Base-by-base conservation (phyloP, 1,139 yeast genomes). In the Pichia sp. region DNA sequence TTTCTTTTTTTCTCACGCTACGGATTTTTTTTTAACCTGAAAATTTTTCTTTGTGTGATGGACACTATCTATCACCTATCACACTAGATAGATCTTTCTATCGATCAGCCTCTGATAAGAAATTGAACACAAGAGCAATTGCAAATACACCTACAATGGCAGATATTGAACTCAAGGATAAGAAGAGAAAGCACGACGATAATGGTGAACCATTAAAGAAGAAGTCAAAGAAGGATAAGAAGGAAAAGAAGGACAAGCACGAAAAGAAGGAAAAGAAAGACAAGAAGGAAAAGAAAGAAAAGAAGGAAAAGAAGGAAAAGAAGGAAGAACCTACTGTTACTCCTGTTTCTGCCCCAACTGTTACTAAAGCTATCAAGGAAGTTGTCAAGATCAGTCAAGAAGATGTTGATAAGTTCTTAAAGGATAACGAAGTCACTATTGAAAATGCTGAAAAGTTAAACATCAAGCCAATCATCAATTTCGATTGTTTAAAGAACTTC, bases 341-440 rank as follows among this genome's bases (percentile, higher is more conserved):
- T 42, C 19, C 17, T 9, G 65, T 66, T 63, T 63, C 68, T 56
- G 71, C 68, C 10, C 69, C 70, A 64, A 64, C 68, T 51, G 70
- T 24, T 24, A 24, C 68, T 63, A 63, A 67, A 43, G 66, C 66
- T 60, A 67, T 69, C 63, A 66, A 65, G 48, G 70, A 68, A 17
- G 67, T 68, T 63, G 67, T 64, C 51, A 71, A 70, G 7, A 19
- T 48, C 12, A 72, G 85, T 4, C 80, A 78, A 58, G 61, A 76
- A 6, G 83, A 81, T 18, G 70, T 86, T 48, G 85, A 80, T 43
- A 67, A 69, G 12, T 93, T 87, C 64, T 72, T 83, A 54, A 66
- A 73, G 48, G 79, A 77, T 30, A 88, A 91, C 66, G 93, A 86
- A 56, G 93, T 90, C 44, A 76, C 85, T 14, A 78, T 91, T 47